phyloP scores from a whole-genome alignment of 108 stramenopile species.

The Mayamaea pseudoterrestris region DNA sequence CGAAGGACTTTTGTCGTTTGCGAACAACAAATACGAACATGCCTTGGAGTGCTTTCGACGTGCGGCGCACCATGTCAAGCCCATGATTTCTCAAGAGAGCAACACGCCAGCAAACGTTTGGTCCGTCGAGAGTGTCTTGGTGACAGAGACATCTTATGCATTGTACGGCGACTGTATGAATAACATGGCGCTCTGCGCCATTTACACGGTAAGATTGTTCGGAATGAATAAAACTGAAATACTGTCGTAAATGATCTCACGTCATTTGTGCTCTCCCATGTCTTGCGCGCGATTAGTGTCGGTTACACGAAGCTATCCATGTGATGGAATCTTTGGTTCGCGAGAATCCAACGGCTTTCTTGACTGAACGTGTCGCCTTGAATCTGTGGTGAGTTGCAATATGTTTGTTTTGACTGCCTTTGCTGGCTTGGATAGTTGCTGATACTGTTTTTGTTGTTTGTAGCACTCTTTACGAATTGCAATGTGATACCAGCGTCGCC shows the following conservation, averaged over 20 bases:
- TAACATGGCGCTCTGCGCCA: slow-evolving; percentile 62
- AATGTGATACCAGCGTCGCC: slow-evolving; percentile 55
- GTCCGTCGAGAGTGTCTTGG: neutral
- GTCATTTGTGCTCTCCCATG: neutral
- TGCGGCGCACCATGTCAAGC: slow-evolving; percentile 18
- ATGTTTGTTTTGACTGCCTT: too few species aligned
- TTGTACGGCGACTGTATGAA: slow-evolving; percentile 47
- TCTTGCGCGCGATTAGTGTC: slow-evolving; percentile 11
- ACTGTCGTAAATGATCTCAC: neutral
- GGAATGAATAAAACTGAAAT: neutral
- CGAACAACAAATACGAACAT: slow-evolving; percentile 41
- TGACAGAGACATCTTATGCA: slow-evolving; percentile 4
- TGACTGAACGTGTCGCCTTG: slow-evolving; percentile 80
- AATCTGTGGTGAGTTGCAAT: too few species aligned
- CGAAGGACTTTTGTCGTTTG: slow-evolving; percentile 58
- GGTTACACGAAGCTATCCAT: slow-evolving; percentile 38
- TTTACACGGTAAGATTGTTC: slow-evolving; percentile 38
- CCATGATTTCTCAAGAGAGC: neutral
- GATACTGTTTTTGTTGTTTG: too few species aligned
- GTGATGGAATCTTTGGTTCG: slow-evolving; percentile 69
- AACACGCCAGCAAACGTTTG: neutral
- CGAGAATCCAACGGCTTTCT: slow-evolving; percentile 54
- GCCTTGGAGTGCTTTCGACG: slow-evolving; percentile 37
- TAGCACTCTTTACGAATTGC: slow-evolving; percentile 90
- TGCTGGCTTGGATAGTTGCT: too few species aligned